These are phyloP conservation scores for Aspergillus piperis DNA, from an alignment of 2,329 filamentous ascomycete species.

Conservation along the genomic window DNA sequence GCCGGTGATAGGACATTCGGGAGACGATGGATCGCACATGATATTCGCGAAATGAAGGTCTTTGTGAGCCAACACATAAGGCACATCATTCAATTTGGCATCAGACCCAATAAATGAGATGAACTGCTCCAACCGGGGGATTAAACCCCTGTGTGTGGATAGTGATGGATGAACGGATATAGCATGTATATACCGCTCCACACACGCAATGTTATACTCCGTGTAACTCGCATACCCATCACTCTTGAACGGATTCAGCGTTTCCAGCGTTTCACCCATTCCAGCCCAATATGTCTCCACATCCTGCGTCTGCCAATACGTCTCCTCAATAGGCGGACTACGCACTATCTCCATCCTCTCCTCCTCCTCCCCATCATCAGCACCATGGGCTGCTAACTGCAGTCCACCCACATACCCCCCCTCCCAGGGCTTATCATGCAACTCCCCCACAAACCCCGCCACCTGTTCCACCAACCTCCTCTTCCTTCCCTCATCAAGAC, in stretches of 20 bases:
- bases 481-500: not conserved
- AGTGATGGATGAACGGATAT: not conserved
- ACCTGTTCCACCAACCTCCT: not conserved
- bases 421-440: not conserved
- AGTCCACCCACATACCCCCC: not conserved
- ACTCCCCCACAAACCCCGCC: not conserved
- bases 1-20: slow-evolving; percentile 29
- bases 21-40: slow-evolving; percentile 30
- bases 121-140: not conserved
- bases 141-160: not conserved
- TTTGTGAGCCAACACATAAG: slow-evolving; percentile 38
- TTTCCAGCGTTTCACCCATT: not conserved
- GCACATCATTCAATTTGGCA: slow-evolving; percentile 23
- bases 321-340: slow-evolving; percentile 38
- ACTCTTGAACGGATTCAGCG: not conserved
- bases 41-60: slow-evolving; percentile 35
- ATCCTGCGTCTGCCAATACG: slow-evolving; percentile 39
- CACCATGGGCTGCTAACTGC: not conserved
- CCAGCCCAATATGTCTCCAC: slow-evolving; percentile 27
- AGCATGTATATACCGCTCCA: slow-evolving; percentile 21
- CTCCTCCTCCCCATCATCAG: no score
- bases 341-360: slow-evolving; percentile 8
- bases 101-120: not conserved
- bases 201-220: slow-evolving; percentile 11
- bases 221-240: not conserved